Conservation (phyloP, 1,284 basidiomycete species). For the Sanghuangporus sanghuang region DNA sequence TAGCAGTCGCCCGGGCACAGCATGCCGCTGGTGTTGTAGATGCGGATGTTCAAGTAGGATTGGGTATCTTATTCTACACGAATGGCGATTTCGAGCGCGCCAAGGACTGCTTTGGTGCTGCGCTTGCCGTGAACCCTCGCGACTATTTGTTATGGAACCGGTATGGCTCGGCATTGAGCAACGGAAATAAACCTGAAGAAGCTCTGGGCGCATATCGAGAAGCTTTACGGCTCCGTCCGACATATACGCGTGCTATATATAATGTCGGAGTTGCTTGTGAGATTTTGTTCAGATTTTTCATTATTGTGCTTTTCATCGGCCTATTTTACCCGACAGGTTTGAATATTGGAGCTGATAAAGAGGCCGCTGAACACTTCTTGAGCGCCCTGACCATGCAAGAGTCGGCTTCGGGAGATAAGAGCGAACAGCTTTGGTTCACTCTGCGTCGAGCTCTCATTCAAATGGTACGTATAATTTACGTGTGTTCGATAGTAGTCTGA, state of each 20-base stretch:
- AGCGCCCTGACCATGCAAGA: constrained; percentile 86
- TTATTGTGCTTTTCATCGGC: constrained; percentile 10
- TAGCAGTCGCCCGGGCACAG: constrained; percentile 80
- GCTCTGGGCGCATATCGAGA: constrained; percentile 93
- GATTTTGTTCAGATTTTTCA: constrained; percentile 23
- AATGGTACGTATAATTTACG: constrained; percentile 55
- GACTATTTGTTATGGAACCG: constrained; percentile 98
- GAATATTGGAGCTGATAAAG: constrained; percentile 93
- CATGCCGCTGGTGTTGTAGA: constrained; percentile 72
- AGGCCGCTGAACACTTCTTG: constrained; percentile 96
- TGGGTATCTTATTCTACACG: constrained; percentile 93
- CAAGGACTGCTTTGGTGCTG: constrained; percentile 88
- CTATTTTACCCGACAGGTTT: constrained; percentile 48
- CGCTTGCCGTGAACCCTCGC: constrained; percentile 75
- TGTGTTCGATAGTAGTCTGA: neutral
- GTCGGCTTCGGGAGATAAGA: constrained; percentile 59
- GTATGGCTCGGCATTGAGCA: constrained; percentile 91
- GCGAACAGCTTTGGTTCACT: constrained; percentile 89
- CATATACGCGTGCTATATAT: constrained; percentile 96
- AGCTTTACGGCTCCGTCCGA: constrained; percentile 90
- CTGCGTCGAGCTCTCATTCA: constrained; percentile 77
- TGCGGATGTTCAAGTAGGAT: constrained; percentile 89
- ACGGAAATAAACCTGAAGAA: constrained; percentile 92
- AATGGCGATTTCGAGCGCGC: constrained; percentile 75
- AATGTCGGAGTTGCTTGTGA: constrained; percentile 95